A percentile compares a stretch with the other conserved stretches of the same genome.
These are phyloP conservation scores for Chlorociboria aeruginascens DNA, from an alignment of 495 filamentous ascomycete species.

Conservation along the genomic window DNA sequence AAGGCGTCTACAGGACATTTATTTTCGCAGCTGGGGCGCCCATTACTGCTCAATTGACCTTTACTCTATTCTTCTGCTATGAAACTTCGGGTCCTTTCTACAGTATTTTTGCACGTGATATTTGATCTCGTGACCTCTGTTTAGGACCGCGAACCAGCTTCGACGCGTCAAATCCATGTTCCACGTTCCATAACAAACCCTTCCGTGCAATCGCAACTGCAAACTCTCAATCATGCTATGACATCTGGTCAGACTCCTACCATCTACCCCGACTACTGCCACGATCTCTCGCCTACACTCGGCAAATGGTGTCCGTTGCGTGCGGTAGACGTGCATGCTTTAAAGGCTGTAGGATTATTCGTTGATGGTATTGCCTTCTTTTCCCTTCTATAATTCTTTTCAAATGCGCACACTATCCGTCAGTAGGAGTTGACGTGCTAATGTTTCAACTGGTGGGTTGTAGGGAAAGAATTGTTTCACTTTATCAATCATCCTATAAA, in stretches of 20 bases:
- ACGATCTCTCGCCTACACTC: conserved; percentile 70
- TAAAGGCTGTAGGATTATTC: conserved; percentile 49
- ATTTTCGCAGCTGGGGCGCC: no score
- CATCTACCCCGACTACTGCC: conserved; percentile 79
- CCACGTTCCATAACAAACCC: not conserved
- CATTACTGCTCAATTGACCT: no score
- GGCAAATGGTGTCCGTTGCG: conserved; percentile 73
- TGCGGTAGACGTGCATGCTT: conserved; percentile 50
- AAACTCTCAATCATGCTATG: conserved; percentile 15
- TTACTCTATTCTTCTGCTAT: no score
- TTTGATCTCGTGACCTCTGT: not conserved
- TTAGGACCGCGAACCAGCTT: not conserved
- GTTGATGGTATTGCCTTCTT: conserved; percentile 37
- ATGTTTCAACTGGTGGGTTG: not conserved
- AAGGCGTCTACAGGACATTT: not conserved
- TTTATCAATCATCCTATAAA: conserved; percentile 80
- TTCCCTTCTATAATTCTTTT: not conserved
- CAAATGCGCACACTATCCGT: not conserved
- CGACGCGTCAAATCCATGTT: not conserved
- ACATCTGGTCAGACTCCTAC: conserved; percentile 15
- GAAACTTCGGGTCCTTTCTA: not conserved
- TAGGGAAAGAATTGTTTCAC: conserved; percentile 63
- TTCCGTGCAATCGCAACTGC: not conserved
- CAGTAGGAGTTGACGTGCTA: not conserved
- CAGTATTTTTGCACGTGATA: no score